Base-by-base conservation (phyloP, 2,329 filamentous ascomycete genomes). In the Tolypocladium amazonense region DNA sequence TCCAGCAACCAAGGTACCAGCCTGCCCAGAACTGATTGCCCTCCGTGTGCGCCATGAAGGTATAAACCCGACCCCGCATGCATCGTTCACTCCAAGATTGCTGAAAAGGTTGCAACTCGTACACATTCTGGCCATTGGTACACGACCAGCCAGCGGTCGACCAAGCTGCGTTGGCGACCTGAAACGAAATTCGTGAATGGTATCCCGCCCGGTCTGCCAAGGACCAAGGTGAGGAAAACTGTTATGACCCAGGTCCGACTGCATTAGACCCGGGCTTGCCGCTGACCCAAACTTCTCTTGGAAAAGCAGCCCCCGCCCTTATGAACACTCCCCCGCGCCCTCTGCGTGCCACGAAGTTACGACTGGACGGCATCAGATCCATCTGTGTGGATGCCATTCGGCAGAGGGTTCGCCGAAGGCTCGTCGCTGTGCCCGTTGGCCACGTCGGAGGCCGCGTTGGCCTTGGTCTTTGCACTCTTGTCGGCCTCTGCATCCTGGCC, bases 391-490 rank as follows among this genome's bases (percentile, higher is more conserved):
- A 62, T 18, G 6, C 57, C 59, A 35, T 59, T 60, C 8, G 63
- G 41, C 35, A 60, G 25, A 11, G 56, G 38, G 9, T 35, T 54
- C 18, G 38, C 30, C 4, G 33, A 8, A 33, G 45, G 18, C 37
- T 57, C 58, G 15, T 39, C 37, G 20, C 35, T 33, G 45, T 59
- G 54, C 20, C 65, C 65, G n/a, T 65, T 65, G 52, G 57, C 30
- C n/a, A n/a, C 38, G 4, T 56, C 57, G 2, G 57, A 39, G 8
- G 56, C 2, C 27, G 12, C 30, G 43, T 20, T 18, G 47, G 54
- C 45, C 41, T 59, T 52, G 18, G 18, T 1, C 4, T 41, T 58
- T 18, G 23, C 52, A n/a, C 54, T 27, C 18, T 43, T 37, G 3
- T 50, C 59, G 25, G n/a, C 35, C 25, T 56, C 47, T 6, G 37